Base-by-base conservation (phyloP, 225 moss, liverwort and hornwort species). In the Thuidium tamariscinum region DNA sequence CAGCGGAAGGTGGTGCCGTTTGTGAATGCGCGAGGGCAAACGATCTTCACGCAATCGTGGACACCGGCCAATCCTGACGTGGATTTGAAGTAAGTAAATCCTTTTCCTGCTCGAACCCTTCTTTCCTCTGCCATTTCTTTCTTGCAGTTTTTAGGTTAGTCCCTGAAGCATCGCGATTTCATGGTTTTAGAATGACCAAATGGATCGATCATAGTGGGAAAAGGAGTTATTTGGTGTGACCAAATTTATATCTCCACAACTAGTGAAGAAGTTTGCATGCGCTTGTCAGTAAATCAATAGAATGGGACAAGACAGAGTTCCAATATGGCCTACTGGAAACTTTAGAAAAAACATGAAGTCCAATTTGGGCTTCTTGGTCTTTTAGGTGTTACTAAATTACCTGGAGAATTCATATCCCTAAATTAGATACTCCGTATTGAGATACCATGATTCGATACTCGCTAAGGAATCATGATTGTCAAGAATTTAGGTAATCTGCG, bases 31-130 rank as follows among this genome's bases (percentile, higher is more conserved):
- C 92, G 94, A n/a, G 93, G 94, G 74, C 96, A 97, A 92, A 95
- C 93, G 16, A 83, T 97, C 82, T 96, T 97, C 85, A 94, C 95
- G 83, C 97, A 97, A 90, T 97, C 96, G 2, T 97, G 97, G 97
- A 93, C 90, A 85, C 95, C 97, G 27, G 82, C 90, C 71, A 81
- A 79, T 18, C 77, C 92, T 41, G 82, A 74, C 44, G 84, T 88
- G 39, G 77, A 67, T 80, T 83, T 97, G 71, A 97, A 95, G 96
- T 97, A 86, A 88, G 92, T 32, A 32, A 37, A 49, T 29, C 54
- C 6, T 25, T 44, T 25, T 71, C 74, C 46, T 83, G 29, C 83
- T 74, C 36, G 41, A 79, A 70, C 52, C 16, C 19, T 49, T 34
- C 9, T 46, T 61, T 48, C 60, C 62, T 54, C 57, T 72, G 67